Base-by-base conservation (phyloP, 495 filamentous ascomycete species). In the Mycothermus thermophilus region DNA sequence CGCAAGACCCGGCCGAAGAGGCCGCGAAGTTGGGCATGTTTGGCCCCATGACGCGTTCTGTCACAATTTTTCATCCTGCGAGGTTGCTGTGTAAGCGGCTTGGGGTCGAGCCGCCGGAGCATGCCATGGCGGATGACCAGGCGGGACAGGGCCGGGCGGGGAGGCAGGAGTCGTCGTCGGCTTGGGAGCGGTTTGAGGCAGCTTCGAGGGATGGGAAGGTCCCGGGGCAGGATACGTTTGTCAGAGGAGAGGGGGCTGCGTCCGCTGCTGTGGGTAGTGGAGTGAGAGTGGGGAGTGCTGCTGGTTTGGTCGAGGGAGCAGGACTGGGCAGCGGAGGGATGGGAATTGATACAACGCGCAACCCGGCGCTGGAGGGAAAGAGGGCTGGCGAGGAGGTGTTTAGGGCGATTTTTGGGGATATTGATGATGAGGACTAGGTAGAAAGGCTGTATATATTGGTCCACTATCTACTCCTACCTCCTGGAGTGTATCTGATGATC, bases 21-120 rank as follows among this genome's bases (percentile, higher is more conserved):
- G 90, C 90, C 4, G 90, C 90, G n/a, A 79, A 71, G 40, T 52
- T 94, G 44, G 85, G 85, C 17, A 93, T 96, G 85, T 96, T 83
- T 55, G 90, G 90, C 0, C 68, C 75, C 2, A 68, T 95, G 74
- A 97, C 90, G 3, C 63, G 90, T 29, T 73, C 65, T 5, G 62
- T 64, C 1, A 40, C 69, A n/a, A 69, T 75, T 5, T 95, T 93
- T 48, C 80, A 76, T 50, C 90, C 92, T 9, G 75, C 80, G 7
- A 66, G 85, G 32, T 55, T 97, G 27, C 55, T 97, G 20, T 96
- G 90, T 60, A 97, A 97, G 57, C 67, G 90, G 13, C 94, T 96
- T 47, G 83, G 83, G 45, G 76, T 96, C 9, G 73, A 71, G 44
- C 77, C 81, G 0, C 84, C 86, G 0, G 67, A 66, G 8, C 72